Evolutionary conservation across 1,284 basidiomycete genomes (phyloP), one percentile per base, ranked within the genome.

Genomic region (Cryptococcus amylolentus): DNA sequence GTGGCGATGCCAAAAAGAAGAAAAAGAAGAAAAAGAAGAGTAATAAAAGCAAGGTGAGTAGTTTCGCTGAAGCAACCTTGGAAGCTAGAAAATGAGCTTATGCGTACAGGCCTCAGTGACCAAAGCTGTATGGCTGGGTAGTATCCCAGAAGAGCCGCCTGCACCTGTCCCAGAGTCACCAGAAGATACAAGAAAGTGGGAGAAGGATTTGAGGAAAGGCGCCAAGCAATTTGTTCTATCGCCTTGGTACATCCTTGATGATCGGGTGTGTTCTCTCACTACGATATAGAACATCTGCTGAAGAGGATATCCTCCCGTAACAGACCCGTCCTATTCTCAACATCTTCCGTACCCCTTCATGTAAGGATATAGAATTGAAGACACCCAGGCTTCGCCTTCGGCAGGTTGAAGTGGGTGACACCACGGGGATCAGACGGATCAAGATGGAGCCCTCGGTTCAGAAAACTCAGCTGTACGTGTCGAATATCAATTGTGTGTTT

Each of bases 391-490:
- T 73, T 3, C 13, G 52, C 3, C 58, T 76, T 3, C 60, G 74
- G 6, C 72, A 68, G 45, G 69, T 72, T 13, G 55, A 63, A 38
- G 26, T 57, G 1, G 64, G 62, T 0, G 74, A 76, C 63, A 59
- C 65, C 43, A 62, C 61, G 1, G 68, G 60, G 10, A 70, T 76
- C 42, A 57, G 67, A 39, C 57, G 64, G 54, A 76, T 76, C 54
- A 76, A 76, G 64, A 71, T 60, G 54, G 74, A 76, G 57, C 74
- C 74, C 0, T 56, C 67, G 4, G 74, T 76, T 9, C 72, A 76
- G 60, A 67, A 63, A 49, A 75, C 74, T 2, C 74, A 76, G 57
- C 52, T 76, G 69, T 73, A 52, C 54, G 73, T 26, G 26, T 12
- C n/a, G 37, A 35, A 26, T 42, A 26, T 41, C 27, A 23, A 2